These are phyloP conservation scores for Hippophae tibetana DNA, from an alignment of 306 rosid species.

Conservation along the genomic window DNA sequence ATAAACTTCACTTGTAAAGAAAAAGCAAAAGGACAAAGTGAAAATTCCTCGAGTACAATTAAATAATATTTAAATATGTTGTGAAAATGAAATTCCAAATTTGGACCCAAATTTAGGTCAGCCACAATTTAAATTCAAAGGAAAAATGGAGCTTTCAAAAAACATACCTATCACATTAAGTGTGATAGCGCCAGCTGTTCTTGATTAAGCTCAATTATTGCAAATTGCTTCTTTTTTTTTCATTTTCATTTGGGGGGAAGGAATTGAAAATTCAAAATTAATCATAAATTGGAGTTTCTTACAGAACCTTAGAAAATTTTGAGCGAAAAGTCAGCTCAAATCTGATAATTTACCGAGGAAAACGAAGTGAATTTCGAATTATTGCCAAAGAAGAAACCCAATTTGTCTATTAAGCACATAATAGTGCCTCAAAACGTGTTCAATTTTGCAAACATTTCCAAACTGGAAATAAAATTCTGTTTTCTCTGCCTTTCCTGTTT, in stretches of 20 bases:
- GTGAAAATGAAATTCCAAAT: not conserved
- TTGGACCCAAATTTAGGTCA: not conserved
- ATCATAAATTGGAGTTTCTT: not conserved
- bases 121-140: not conserved
- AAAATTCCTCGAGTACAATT: too few species aligned
- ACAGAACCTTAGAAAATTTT: not conserved
- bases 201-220: conserved; percentile 8
- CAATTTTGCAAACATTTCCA: too few species aligned
- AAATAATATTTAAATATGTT: not conserved
- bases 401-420: too few species aligned
- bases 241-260: not conserved
- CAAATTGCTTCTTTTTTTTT: conserved; percentile 8
- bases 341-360: not conserved
- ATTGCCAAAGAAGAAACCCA: too few species aligned
- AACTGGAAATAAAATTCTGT: too few species aligned
- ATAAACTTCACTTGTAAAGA: too few species aligned
- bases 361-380: too few species aligned
- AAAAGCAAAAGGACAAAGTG: too few species aligned
- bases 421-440: too few species aligned
- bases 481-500: too few species aligned
- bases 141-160: conserved; percentile 8
- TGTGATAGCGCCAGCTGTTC: conserved; percentile 27
- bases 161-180: conserved; percentile 10
- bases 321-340: too few species aligned
- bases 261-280: not conserved